phyloP scores from a whole-genome alignment of 2,329 filamentous ascomycete genomes.

The Hypoxylon rubiginosum region DNA sequence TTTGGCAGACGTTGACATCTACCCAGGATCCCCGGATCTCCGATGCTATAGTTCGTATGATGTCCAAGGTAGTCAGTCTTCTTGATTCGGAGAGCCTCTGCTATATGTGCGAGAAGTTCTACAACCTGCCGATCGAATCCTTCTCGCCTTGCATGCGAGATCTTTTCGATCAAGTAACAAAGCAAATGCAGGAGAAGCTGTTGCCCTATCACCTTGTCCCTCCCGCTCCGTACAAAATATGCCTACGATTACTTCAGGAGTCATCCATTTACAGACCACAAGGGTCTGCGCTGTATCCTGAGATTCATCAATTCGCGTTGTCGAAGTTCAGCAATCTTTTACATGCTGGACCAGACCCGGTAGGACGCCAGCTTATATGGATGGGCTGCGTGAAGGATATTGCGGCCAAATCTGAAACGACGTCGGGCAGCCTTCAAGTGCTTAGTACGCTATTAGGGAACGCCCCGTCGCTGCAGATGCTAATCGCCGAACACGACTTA shows the following conservation, averaged over 20 bases:
- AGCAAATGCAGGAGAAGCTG: constrained; percentile 61
- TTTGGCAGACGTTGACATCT: constrained; percentile 86
- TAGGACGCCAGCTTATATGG: constrained; percentile 74
- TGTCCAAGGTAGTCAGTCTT: constrained; percentile 62
- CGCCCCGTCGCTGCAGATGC: constrained; percentile 66
- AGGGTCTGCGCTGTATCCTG: constrained; percentile 68
- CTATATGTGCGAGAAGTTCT: constrained; percentile 79
- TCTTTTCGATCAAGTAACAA: constrained; percentile 71
- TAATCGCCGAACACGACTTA: constrained; percentile 73
- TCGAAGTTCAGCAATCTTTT: constrained; percentile 73
- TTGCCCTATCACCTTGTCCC: constrained; percentile 30
- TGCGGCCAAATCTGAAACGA: constrained; percentile 70
- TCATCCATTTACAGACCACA: constrained; percentile 70
- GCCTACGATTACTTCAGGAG: constrained; percentile 78
- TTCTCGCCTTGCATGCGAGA: constrained; percentile 74
- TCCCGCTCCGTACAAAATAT: constrained; percentile 62
- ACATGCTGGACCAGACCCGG: constrained; percentile 63
- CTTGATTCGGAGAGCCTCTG: constrained; percentile 65
- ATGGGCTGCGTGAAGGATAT: constrained; percentile 78
- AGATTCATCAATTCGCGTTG: constrained; percentile 74
- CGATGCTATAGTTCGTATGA: constrained; percentile 81
- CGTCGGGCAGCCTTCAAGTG: constrained; percentile 80
- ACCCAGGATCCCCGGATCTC: constrained; percentile 89
- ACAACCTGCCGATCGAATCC: constrained; percentile 71
- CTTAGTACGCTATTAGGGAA: constrained; percentile 65